Evolutionary conservation across 2,329 filamentous ascomycete species (phyloP).

Genomic region (Truncatella angustata): DNA sequence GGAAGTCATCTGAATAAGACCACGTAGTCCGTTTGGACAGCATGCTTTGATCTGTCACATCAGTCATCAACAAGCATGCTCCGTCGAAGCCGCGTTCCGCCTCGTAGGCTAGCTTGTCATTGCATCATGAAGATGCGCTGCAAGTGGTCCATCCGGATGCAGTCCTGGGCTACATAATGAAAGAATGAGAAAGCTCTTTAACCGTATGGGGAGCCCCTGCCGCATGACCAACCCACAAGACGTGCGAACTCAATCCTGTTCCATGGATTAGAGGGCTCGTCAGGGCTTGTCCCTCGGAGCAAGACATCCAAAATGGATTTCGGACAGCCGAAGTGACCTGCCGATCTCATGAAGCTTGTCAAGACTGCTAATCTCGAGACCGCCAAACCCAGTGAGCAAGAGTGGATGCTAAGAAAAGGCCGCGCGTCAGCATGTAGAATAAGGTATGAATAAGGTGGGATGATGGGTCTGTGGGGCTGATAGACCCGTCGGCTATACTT

Average conservation of each 20-base stretch:
- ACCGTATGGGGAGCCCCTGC: too few relatives aligned
- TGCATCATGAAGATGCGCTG: background rate
- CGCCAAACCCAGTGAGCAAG: background rate
- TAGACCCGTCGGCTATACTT: constrained; percentile 1
- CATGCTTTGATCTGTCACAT: too few relatives aligned
- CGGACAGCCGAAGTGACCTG: constrained; percentile 5
- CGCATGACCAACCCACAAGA: too few relatives aligned
- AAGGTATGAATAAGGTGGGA: background rate
- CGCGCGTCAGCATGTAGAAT: background rate
- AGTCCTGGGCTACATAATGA: too few relatives aligned
- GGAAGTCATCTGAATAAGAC: background rate
- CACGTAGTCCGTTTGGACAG: background rate
- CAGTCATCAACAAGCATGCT: too few relatives aligned
- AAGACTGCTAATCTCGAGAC: background rate
- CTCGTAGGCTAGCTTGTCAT: background rate
- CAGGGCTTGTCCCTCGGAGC: background rate
- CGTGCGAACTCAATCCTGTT: too few relatives aligned
- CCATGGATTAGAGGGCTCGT: too few relatives aligned
- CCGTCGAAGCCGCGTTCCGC: too few relatives aligned
- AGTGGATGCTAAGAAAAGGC: background rate
- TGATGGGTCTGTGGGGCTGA: background rate
- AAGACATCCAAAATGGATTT: background rate
- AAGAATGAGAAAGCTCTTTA: too few relatives aligned
- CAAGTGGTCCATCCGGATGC: too few relatives aligned
- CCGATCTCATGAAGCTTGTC: constrained; percentile 13